Evolutionary conservation across 805 yeast species (phyloP), one percentile per base, ranked within the genome.

Genomic region (Nakazawaea holstii): DNA sequence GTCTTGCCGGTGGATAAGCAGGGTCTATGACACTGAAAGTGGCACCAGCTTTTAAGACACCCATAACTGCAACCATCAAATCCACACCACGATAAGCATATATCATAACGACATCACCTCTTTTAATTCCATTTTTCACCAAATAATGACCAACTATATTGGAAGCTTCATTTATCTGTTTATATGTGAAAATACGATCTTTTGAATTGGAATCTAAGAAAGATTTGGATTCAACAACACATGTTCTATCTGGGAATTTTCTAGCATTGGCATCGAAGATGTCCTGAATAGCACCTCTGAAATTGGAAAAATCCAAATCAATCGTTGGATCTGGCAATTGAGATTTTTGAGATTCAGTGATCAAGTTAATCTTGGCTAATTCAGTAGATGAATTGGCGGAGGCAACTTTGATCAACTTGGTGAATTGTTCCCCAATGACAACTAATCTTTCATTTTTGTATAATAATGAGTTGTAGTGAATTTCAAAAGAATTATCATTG

Each of bases 1-100:
- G 99, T 67, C 99, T 81, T 8, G 96, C 95, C 14, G 99, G 97
- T 38, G 99, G 99, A 65, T 94, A 94, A 5, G 98, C 98, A 7
- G 99, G 99, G 63, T 94, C 99, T 54, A 94, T 95, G 20, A 94
- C 99, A 8, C 97, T 91, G 65, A 94, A 94, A 0, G 99, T 92
- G 14, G 96, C 98, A 57, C 99, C 99, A 1, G 99, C 98, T 69
- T 94, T 94, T 63, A 94, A 77, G 17, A 90, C 96, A 66, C 98
- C 99, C 87, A 94, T 84, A 14, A 94, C 97, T 6, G 98, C 95
- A 38, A 95, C 88, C 80, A 94, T 88, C 52, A 94, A 73, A 62
- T 94, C 99, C 7, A 94, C 99, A 57, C 97, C 97, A 67, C 99
- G 82, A 60, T 92, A 88, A 26, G 99, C 97, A 62, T 94, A 94